These are phyloP conservation scores for Begonia peltatifolia DNA, from an alignment of 306 rosid genomes.

Conservation along the genomic window DNA sequence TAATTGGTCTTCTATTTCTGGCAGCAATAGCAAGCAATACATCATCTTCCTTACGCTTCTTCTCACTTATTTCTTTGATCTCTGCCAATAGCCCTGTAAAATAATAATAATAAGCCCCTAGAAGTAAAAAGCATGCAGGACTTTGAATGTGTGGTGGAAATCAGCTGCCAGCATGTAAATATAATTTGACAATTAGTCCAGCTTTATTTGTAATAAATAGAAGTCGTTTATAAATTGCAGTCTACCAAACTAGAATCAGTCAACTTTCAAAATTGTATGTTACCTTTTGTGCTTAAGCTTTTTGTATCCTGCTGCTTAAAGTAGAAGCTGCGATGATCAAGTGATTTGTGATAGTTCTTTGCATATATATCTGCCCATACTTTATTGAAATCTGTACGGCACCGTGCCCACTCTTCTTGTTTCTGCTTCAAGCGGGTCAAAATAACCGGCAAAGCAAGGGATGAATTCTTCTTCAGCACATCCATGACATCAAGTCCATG, in stretches of 20 bases:
- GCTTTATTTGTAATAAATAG: not conserved
- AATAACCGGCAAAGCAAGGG: constrained; percentile 89
- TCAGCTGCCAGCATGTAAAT: not conserved
- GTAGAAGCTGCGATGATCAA: constrained; percentile 99
- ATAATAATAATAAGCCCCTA: not conserved
- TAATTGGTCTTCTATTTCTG: constrained; percentile 79
- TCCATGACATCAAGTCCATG: constrained; percentile 97
- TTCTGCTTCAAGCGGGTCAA: constrained; percentile 91
- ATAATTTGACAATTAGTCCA: not conserved
- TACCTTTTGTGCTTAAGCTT: constrained; percentile 95
- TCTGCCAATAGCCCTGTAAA: constrained; percentile 78
- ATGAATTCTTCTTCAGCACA: constrained; percentile 71
- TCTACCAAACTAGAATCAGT: not conserved
- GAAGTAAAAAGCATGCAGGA: not conserved
- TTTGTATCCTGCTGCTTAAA: constrained; percentile 96
- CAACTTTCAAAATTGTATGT: not conserved
- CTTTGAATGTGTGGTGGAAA: not conserved
- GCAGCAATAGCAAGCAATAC: constrained; percentile 95
- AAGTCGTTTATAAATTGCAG: not conserved
- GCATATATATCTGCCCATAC: constrained; percentile 98
- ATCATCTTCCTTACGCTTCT: constrained; percentile 88
- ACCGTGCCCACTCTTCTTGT: constrained; percentile 96
- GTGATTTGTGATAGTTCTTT: constrained; percentile 94
- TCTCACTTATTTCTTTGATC: constrained; percentile 95
- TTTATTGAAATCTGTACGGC: constrained; percentile 87